Conservation (phyloP, 257 asterid genomes). For the Gentiana straminea region DNA sequence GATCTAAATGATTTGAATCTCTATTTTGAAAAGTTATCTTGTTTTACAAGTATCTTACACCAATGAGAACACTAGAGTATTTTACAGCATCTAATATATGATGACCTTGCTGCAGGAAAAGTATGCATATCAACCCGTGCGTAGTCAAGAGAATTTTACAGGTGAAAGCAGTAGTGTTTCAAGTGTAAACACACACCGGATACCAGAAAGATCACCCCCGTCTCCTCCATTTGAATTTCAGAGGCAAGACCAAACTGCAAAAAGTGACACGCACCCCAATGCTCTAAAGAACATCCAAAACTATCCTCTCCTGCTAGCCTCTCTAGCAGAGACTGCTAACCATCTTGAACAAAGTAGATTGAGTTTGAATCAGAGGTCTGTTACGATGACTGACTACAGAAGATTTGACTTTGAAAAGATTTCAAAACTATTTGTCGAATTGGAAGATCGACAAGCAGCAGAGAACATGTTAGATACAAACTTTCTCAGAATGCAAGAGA, state of each 20-base stretch:
- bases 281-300: slow-evolving; percentile 84
- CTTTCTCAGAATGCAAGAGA: not conserved
- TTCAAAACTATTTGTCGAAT: slow-evolving; percentile 49
- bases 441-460: slow-evolving; percentile 26
- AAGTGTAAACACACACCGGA: slow-evolving; percentile 14
- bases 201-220: slow-evolving; percentile 30
- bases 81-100: not conserved
- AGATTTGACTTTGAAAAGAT: slow-evolving; percentile 53
- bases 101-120: slow-evolving; percentile 26
- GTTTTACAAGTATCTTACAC: too few relatives aligned
- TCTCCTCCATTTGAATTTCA: slow-evolving; percentile 58
- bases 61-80: too few relatives aligned
- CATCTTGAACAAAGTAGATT: slow-evolving; percentile 60
- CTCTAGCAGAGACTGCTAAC: slow-evolving; percentile 57
- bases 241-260: slow-evolving; percentile 34
- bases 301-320: slow-evolving; percentile 72
- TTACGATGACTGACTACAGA: slow-evolving; percentile 52
- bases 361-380: slow-evolving; percentile 43
- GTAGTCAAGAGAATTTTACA: slow-evolving; percentile 22
- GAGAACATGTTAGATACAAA: not conserved
- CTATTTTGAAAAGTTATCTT: too few relatives aligned
- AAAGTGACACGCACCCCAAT: slow-evolving; percentile 76
- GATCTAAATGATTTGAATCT: too few relatives aligned
- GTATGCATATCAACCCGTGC: slow-evolving; percentile 14
- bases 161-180: slow-evolving; percentile 37